phyloP scores from a whole-genome alignment of 345 rosid genomes.

The Lumnitzera racemosa region DNA sequence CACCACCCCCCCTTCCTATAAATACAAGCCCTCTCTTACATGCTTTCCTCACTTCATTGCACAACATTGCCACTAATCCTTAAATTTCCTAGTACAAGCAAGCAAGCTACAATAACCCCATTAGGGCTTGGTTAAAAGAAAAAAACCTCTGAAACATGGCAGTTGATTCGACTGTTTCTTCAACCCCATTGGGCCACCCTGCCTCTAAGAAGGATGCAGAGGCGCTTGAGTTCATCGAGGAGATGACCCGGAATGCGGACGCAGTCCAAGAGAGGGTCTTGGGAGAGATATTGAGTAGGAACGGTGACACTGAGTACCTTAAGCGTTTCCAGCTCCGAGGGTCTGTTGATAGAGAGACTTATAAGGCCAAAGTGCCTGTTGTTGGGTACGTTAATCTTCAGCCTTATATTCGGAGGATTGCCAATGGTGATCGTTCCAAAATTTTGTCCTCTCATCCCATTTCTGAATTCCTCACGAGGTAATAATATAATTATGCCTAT shows the following conservation, averaged over 20 bases:
- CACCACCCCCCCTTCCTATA: too few relatives aligned
- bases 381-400: constrained; percentile 74
- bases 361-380: constrained; percentile 58
- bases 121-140: too few relatives aligned
- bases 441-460: constrained; percentile 74
- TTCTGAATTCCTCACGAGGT: constrained; percentile 95
- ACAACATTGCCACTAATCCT: background rate
- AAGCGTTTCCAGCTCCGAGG: constrained; percentile 44
- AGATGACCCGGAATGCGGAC: constrained; percentile 60
- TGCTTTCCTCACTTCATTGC: background rate
- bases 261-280: constrained; percentile 48
- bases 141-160: too few relatives aligned
- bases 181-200: constrained; percentile 63
- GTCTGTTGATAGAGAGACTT: constrained; percentile 53
- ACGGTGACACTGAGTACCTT: constrained; percentile 64
- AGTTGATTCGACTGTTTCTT: constrained; percentile 43
- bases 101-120: too few relatives aligned
- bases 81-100: too few relatives aligned
- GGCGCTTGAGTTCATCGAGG: constrained; percentile 67
- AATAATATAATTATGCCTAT: too few relatives aligned
- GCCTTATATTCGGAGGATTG: constrained; percentile 84
- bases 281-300: constrained; percentile 52
- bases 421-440: constrained; percentile 77
- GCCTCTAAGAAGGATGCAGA: constrained; percentile 65
- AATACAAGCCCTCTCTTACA: too few relatives aligned